Evolutionary conservation across 495 filamentous ascomycete genomes (phyloP), one percentile per base, ranked within the genome.

Genomic region (Pyronema omphalodes): DNA sequence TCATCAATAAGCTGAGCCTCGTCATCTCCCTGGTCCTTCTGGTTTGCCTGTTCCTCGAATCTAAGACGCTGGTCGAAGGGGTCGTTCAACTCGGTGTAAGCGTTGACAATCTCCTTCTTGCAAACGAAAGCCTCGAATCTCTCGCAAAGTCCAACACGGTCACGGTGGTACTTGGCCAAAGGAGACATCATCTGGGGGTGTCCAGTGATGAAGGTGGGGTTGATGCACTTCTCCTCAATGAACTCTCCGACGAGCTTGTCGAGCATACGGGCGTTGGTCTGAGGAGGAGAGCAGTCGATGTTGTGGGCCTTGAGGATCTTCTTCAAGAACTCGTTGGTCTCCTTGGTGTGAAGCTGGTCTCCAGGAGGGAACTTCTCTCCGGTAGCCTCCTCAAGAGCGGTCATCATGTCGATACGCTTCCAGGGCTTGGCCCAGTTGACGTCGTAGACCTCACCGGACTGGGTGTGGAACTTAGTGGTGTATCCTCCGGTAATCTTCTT

Each of bases 111-210:
- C 67, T 94, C 87, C 76, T 95, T 94, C 74, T 86, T 94, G 76
- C 84, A 88, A 34, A 94, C 93, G 63, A 98, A 98, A 15, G 84
- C 88, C 71, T 98, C 91, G 70, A 95, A 95, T 52, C 93, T 81
- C 71, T 98, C 91, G 67, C 87, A 94, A 11, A 98, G 78, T 60
- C 93, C 93, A 45, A 79, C 74, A 57, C 79, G 75, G 55, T 71
- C 62, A 56, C 93, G 84, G 71, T 94, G 84, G 69, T 85, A 86
- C 75, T 99, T 96, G 73, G 91, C 93, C 33, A 96, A 74, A 4
- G 91, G 91, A 15, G 84, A 91, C 93, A 99, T 99, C 80, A 93
- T 85, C 69, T 94, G 83, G 7, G 88, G 88, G 71, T 95, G 88
- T 44, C 81, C 81, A 40, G 76, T 84, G 68, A 96, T 95, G 76